Evolutionary conservation across 2,329 filamentous ascomycete species (phyloP).

Genomic region (Exophiala sp.): DNA sequence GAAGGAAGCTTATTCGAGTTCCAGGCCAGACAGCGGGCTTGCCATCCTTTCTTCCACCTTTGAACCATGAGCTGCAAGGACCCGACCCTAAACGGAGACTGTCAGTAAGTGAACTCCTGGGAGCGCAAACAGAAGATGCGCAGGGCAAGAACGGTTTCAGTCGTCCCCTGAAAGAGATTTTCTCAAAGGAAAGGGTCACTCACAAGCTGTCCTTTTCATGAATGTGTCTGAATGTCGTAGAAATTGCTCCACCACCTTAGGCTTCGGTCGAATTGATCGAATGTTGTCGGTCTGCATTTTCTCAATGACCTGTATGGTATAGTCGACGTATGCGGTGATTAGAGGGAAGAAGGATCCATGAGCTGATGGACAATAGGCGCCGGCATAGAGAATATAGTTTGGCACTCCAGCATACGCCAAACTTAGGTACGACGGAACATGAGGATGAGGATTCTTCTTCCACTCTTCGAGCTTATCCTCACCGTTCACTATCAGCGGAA

Average conservation of each 20-base stretch:
- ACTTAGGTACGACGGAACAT: constrained; percentile 25
- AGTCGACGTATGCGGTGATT: constrained; percentile 26
- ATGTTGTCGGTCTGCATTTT: constrained; percentile 29
- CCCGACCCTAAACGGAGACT: constrained; percentile 7
- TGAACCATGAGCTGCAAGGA: constrained; percentile 23
- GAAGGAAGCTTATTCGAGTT: constrained; percentile 37
- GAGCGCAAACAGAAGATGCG: not conserved
- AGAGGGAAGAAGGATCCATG: constrained; percentile 32
- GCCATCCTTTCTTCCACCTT: constrained; percentile 19
- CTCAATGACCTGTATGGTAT: constrained; percentile 28
- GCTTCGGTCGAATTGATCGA: constrained; percentile 13
- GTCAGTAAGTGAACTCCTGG: not conserved
- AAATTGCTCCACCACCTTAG: constrained; percentile 33
- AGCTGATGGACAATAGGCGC: constrained; percentile 29
- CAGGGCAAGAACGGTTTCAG: no score
- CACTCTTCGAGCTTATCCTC: constrained; percentile 14
- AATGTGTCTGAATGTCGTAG: constrained; percentile 40
- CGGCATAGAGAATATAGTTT: constrained; percentile 30
- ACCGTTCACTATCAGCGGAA: constrained; percentile 19
- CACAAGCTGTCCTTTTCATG: constrained; percentile 33
- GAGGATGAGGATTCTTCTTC: constrained; percentile 14
- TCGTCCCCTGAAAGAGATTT: not conserved
- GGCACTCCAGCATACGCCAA: constrained; percentile 24
- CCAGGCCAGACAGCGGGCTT: constrained; percentile 41
- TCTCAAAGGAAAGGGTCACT: not conserved